Base-by-base conservation (phyloP, 2,329 filamentous ascomycete genomes). In the Alternaria infectoria region DNA sequence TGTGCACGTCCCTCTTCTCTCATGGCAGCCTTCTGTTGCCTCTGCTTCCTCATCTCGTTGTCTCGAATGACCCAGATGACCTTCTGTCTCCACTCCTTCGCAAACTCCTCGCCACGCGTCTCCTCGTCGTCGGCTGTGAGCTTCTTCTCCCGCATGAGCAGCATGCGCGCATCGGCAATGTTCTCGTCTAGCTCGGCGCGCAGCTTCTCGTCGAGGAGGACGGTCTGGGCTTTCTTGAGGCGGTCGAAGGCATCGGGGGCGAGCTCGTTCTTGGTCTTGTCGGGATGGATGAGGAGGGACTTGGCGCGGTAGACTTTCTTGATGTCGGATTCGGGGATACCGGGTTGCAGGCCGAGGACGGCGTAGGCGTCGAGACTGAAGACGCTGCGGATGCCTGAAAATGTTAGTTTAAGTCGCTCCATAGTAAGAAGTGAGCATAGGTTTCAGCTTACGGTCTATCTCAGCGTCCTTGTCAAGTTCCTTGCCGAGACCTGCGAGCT, bases 231-330 rank as follows among this genome's bases (percentile, higher is more conserved):
- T 82, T 98, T 97, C 77, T 97, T 97, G 26, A 99, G 87, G 10
- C 95, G 90, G 82, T 99, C 96, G 78, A 99, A 99, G 69, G 96
- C 96, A 74, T 98, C 96, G 4, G 96, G 95, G 0, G 96, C 96
- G 52, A 86, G 88, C 0, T 93, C 91, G 77, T 99, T 98, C 76
- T 90, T 90, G 60, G 96, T 97, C 81, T 99, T 99, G 85, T 99
- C 96, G 7, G 96, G 96, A 84, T 99, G 96, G 84, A 99, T 98
- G 52, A 99, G 89, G 61, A 99, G 90, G n/a, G 96, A 99, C 82
- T 97, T 98, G 75, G 93, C 94, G 85, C 96, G 94, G 83, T 98
- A 99, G 70, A 88, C 88, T 72, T 90, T 85, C 83, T 97, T 98
- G 85, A 99, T 98, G 83, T 98, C 96, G 63, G 93, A 94, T 73